Percentiles rank a stretch among this genome's conserved stretches.
Evolutionary conservation across 2,329 filamentous ascomycete species (phyloP).

Genomic region (Huntiella bhutanensis): DNA sequence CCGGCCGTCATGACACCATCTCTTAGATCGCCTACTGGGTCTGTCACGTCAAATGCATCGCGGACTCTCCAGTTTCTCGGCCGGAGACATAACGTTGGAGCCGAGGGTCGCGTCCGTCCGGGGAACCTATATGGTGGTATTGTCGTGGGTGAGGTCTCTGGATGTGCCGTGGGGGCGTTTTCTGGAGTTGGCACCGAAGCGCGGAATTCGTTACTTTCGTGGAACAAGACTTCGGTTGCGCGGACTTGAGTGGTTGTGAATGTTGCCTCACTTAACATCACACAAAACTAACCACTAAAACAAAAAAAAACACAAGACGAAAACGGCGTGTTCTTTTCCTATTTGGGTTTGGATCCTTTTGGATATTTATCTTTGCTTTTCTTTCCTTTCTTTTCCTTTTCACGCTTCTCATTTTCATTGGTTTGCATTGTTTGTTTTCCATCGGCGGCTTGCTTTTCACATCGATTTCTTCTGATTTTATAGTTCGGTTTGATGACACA

Average conservation of each 20-base stretch:
- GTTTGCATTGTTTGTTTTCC: not conserved
- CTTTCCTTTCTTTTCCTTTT: constrained; percentile 1
- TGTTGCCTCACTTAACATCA: too few species aligned
- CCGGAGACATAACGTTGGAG: not conserved
- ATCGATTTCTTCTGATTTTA: not conserved
- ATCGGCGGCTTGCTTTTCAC: not conserved
- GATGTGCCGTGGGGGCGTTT: not conserved
- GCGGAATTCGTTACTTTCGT: not conserved
- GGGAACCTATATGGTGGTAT: not conserved
- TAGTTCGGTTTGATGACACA: not conserved
- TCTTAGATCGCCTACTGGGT: not conserved
- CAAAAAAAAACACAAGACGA: too few species aligned
- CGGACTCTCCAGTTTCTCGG: not conserved
- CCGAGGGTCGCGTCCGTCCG: not conserved
- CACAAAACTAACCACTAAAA: too few species aligned
- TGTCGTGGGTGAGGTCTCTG: not conserved
- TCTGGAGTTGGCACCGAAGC: not conserved
- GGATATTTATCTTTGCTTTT: not conserved
- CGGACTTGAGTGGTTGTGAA: not conserved
- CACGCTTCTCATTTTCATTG: not conserved
- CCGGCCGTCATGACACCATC: not conserved
- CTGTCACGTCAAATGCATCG: too few species aligned
- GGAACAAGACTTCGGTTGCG: not conserved
- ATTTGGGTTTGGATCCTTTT: not conserved
- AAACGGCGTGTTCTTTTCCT: too few species aligned